Evolutionary conservation across 2,329 filamentous ascomycete genomes (phyloP).

Genomic region (Escovopsis sp.): DNA sequence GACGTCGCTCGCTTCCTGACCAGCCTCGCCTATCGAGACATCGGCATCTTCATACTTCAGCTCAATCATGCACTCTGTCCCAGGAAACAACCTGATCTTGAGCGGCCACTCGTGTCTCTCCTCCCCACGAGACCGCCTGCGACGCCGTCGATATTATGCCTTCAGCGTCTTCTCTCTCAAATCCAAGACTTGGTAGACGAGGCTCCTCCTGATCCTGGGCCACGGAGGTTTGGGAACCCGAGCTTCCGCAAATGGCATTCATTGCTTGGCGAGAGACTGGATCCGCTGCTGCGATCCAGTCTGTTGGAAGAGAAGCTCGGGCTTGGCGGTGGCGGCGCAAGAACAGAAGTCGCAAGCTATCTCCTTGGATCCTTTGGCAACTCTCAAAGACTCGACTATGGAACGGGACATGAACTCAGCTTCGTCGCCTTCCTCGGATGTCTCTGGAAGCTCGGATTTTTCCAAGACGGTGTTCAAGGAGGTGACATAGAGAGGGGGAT

Average conservation of each 20-base stretch:
- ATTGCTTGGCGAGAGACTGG: constrained; percentile 46
- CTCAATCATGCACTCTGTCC: constrained; percentile 81
- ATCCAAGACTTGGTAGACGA: constrained; percentile 57
- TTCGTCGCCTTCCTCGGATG: constrained; percentile 84
- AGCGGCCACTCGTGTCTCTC: constrained; percentile 25
- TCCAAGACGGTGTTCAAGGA: constrained; percentile 38
- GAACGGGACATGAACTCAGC: constrained; percentile 89
- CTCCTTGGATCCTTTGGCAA: constrained; percentile 80
- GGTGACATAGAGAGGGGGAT: constrained; percentile 61
- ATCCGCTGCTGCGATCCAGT: constrained; percentile 19
- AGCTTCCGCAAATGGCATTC: constrained; percentile 78
- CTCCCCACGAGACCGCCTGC: constrained; percentile 24
- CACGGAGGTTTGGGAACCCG: constrained; percentile 80
- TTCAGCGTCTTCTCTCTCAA: constrained; percentile 52
- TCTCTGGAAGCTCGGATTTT: constrained; percentile 81
- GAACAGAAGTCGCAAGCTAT: constrained; percentile 61
- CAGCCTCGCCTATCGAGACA: constrained; percentile 72
- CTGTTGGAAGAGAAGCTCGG: constrained; percentile 16
- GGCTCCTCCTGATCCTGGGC: constrained; percentile 71
- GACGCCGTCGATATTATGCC: constrained; percentile 41
- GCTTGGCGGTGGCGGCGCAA: constrained; percentile 28
- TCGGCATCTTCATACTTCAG: constrained; percentile 77
- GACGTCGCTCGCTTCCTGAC: constrained; percentile 72
- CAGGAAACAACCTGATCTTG: constrained; percentile 28
- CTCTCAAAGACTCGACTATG: constrained; percentile 79